Evolutionary conservation across 2,329 filamentous ascomycete genomes (phyloP).

Genomic region (Albophoma yamanashiensis): DNA sequence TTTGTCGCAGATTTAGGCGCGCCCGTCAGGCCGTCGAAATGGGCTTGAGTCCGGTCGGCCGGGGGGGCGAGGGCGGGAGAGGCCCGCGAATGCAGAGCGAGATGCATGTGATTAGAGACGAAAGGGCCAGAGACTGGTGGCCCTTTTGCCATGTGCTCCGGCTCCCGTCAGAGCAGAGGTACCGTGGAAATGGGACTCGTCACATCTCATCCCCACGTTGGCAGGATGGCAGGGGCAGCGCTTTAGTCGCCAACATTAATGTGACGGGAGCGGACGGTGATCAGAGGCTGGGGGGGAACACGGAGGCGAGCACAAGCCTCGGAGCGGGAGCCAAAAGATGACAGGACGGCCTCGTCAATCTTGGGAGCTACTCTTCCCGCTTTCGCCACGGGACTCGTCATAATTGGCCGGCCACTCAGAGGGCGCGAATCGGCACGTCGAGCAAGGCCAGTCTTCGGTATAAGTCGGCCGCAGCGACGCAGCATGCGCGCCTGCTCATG

Average conservation of each 20-base stretch:
- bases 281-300: neutral
- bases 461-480: neutral
- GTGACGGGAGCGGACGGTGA: neutral
- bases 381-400: neutral
- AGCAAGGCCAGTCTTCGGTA: neutral
- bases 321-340: neutral
- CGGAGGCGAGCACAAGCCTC: neutral
- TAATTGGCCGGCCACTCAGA: neutral
- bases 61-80: neutral
- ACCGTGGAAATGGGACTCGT: neutral
- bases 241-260: neutral
- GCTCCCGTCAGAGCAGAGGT: neutral
- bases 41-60: neutral
- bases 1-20: neutral
- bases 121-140: neutral
- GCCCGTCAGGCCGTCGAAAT: neutral
- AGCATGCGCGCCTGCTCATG: neutral
- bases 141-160: neutral
- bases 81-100: neutral
- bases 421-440: neutral
- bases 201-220: slow-evolving; percentile 1
- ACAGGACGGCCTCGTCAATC: neutral
- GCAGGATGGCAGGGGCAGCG: neutral
- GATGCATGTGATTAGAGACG: neutral
- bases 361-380: neutral